These are phyloP conservation scores for Aspergillus sp. DNA, from an alignment of 2,329 filamentous ascomycete genomes.

Conservation along the genomic window DNA sequence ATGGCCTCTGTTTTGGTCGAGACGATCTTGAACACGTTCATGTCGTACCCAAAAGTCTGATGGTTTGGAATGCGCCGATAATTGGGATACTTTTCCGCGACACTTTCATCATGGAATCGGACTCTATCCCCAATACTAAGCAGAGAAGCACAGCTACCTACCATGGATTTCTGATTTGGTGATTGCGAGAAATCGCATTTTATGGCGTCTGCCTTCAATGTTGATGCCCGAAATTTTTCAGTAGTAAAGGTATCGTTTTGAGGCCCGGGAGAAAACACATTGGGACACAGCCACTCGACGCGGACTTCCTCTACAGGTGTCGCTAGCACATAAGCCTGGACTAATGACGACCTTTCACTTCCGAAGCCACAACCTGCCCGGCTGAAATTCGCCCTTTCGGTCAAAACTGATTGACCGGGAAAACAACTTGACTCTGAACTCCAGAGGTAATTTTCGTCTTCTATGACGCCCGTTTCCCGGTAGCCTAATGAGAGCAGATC, in stretches of 20 bases:
- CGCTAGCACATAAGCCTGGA: slow-evolving; percentile 54
- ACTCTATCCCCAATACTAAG: slow-evolving; percentile 51
- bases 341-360: slow-evolving; percentile 51
- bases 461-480: neutral
- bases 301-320: slow-evolving; percentile 47
- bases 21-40: slow-evolving; percentile 58
- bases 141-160: slow-evolving; percentile 27
- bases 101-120: slow-evolving; percentile 54
- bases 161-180: slow-evolving; percentile 9
- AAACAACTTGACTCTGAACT: slow-evolving; percentile 10
- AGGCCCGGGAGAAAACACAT: slow-evolving; percentile 27
- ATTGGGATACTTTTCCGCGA: slow-evolving; percentile 54
- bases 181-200: slow-evolving; percentile 26
- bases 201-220: slow-evolving; percentile 16
- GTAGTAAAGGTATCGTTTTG: slow-evolving; percentile 9
- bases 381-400: slow-evolving; percentile 53
- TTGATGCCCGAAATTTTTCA: slow-evolving; percentile 22
- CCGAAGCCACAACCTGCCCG: slow-evolving; percentile 55
- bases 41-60: slow-evolving; percentile 55
- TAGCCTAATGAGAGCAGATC: slow-evolving; percentile 17
- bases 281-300: slow-evolving; percentile 55
- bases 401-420: slow-evolving; percentile 48
- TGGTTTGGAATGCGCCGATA: slow-evolving; percentile 48
- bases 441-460: slow-evolving; percentile 12
- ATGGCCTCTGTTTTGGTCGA: slow-evolving; percentile 50